Conservation (phyloP, 2,329 filamentous ascomycete species). For the Arthrocladium fulminans region DNA sequence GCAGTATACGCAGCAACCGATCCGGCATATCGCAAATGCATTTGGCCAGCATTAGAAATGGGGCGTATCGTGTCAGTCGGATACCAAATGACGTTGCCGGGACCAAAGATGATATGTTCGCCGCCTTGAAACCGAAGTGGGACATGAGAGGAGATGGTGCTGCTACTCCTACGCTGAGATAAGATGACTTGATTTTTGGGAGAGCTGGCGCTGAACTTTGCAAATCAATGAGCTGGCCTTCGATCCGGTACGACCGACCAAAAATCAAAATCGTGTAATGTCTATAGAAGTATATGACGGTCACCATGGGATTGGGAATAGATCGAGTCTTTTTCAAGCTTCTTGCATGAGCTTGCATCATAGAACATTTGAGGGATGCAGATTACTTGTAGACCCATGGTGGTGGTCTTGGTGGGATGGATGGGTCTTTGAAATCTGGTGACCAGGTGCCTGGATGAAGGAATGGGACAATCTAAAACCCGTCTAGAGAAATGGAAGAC, state of each 20-base stretch:
- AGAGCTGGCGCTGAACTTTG: neutral
- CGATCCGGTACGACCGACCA: neutral
- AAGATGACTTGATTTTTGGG: neutral
- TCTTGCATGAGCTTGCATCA: too few species aligned
- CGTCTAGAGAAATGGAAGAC: too few species aligned
- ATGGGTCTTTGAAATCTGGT: too few species aligned
- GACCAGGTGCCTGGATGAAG: too few species aligned
- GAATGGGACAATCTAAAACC: too few species aligned
- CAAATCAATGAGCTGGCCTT: neutral
- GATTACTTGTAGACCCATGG: too few species aligned
- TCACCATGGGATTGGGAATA: too few species aligned
- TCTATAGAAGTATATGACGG: constrained; percentile 6
- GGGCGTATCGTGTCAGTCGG: constrained; percentile 78
- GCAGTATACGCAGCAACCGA: constrained; percentile 57
- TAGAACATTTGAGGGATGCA: too few species aligned
- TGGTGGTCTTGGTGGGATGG: too few species aligned
- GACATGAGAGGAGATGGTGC: constrained; percentile 33
- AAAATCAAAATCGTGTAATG: neutral
- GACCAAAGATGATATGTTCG: constrained; percentile 57
- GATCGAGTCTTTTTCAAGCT: too few species aligned
- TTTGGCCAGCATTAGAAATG: constrained; percentile 63
- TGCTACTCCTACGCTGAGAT: neutral
- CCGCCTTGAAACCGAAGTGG: constrained; percentile 50
- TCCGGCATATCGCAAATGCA: constrained; percentile 67
- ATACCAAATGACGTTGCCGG: constrained; percentile 76